Evolutionary conservation across 2,329 filamentous ascomycete species (phyloP).

Genomic region (Colletotrichum spinosum): DNA sequence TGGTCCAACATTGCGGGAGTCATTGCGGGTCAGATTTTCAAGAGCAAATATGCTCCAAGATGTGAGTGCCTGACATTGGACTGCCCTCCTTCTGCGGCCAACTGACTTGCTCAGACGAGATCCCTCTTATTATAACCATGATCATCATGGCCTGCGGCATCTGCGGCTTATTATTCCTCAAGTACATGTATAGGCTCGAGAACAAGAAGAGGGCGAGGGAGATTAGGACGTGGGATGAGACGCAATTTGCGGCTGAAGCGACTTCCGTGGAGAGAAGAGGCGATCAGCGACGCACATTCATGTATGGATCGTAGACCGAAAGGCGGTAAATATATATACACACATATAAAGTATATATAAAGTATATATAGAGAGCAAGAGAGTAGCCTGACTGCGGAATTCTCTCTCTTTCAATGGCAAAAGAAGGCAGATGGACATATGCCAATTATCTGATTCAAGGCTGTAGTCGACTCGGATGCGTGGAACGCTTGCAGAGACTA

Average conservation of each 20-base stretch:
- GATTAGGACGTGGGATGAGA: conserved; percentile 36
- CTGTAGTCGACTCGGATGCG: too few relatives aligned
- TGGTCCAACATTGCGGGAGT: conserved; percentile 52
- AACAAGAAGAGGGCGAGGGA: conserved; percentile 32
- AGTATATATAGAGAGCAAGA: too few relatives aligned
- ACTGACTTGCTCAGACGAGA: conserved; percentile 10
- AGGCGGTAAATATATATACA: conserved; percentile 11
- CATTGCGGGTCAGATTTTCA: conserved; percentile 42
- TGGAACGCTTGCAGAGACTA: too few relatives aligned
- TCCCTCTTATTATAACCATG: conserved; percentile 37
- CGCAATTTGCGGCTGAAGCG: conserved; percentile 18
- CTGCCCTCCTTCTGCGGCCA: neutral
- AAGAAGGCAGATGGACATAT: too few relatives aligned
- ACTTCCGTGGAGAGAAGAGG: conserved; percentile 19
- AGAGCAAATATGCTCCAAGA: conserved; percentile 40
- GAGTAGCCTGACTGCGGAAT: too few relatives aligned
- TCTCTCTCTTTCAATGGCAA: too few relatives aligned
- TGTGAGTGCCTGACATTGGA: conserved; percentile 18
- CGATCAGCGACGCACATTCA: conserved; percentile 27
- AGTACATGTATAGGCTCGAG: conserved; percentile 37
- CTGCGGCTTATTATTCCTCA: conserved; percentile 34
- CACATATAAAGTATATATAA: neutral
- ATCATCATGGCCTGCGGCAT: conserved; percentile 38
- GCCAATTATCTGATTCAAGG: too few relatives aligned
- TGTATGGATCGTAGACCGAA: conserved; percentile 20